Evolutionary conservation across 768 basidiomycete species (phyloP).

Genomic region (Sporobolomyces roseus): DNA sequence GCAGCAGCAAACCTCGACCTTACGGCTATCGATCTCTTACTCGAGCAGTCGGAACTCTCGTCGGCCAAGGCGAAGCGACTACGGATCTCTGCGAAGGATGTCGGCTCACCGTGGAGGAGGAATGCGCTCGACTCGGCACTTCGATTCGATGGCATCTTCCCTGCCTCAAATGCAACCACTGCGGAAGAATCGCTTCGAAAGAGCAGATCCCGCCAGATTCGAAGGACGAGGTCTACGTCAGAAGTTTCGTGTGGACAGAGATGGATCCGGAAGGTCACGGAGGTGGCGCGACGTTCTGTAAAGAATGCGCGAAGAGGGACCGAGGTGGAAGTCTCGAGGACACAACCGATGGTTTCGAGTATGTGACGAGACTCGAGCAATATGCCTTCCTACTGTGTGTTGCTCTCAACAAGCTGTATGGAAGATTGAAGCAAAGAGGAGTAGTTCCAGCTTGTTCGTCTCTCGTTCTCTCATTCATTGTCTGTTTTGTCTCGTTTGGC

Average conservation of each 20-base stretch:
- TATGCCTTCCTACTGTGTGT: slow-evolving; percentile 96
- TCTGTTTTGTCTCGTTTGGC: background rate
- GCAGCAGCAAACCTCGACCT: slow-evolving; percentile 10
- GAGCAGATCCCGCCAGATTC: slow-evolving; percentile 8
- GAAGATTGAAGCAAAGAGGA: slow-evolving; percentile 78
- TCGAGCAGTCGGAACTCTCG: slow-evolving; percentile 38
- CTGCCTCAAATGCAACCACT: slow-evolving; percentile 78
- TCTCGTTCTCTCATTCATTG: slow-evolving; percentile 30
- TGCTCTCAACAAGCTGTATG: slow-evolving; percentile 82
- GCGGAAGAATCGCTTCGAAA: slow-evolving; percentile 64
- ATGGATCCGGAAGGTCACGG: background rate
- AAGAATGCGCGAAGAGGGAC: slow-evolving; percentile 54
- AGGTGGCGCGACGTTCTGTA: slow-evolving; percentile 56
- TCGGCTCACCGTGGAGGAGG: slow-evolving; percentile 87
- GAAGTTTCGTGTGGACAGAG: slow-evolving; percentile 31
- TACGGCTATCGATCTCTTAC: slow-evolving; percentile 47
- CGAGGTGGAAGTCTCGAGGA: slow-evolving; percentile 25
- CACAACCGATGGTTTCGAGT: slow-evolving; percentile 64
- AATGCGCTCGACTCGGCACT: slow-evolving; percentile 90
- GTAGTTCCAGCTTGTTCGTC: slow-evolving; percentile 74
- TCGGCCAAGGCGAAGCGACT: slow-evolving; percentile 54
- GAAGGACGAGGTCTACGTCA: slow-evolving; percentile 47
- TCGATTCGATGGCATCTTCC: slow-evolving; percentile 95
- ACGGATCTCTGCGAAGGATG: slow-evolving; percentile 90
- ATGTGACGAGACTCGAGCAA: slow-evolving; percentile 91